Evolutionary conservation across 2,329 filamentous ascomycete genomes (phyloP).

Genomic region (Leptographium procerum): DNA sequence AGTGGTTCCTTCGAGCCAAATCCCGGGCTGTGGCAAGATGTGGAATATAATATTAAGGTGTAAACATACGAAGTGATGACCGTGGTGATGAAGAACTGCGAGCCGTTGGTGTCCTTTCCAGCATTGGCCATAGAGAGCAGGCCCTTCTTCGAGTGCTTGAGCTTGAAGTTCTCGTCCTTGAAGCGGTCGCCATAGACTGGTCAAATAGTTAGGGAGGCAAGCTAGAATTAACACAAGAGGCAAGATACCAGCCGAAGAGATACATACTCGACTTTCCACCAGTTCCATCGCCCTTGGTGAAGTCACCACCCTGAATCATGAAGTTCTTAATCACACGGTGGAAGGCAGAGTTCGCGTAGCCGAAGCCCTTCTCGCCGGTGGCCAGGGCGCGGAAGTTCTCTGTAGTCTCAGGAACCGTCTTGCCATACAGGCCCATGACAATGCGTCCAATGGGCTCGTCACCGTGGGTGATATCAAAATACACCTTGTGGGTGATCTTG

Average conservation of each 20-base stretch:
- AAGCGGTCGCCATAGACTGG: slow-evolving; percentile 77
- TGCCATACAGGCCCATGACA: slow-evolving; percentile 75
- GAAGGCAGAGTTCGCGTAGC: slow-evolving; percentile 72
- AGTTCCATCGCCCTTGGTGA: slow-evolving; percentile 71
- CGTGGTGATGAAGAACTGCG: slow-evolving; percentile 86
- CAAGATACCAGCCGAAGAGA: background rate
- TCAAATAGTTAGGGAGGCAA: background rate
- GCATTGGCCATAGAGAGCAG: slow-evolving; percentile 78
- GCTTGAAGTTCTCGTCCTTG: slow-evolving; percentile 88
- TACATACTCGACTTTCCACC: slow-evolving; percentile 72
- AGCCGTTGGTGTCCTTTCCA: slow-evolving; percentile 77
- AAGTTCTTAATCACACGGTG: slow-evolving; percentile 85
- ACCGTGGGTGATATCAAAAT: slow-evolving; percentile 72
- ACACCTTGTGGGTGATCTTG: slow-evolving; percentile 94
- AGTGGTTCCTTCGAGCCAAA: background rate
- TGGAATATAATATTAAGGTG: background rate
- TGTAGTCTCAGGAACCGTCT: slow-evolving; percentile 67
- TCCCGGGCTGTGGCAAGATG: background rate
- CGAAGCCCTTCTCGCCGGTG: slow-evolving; percentile 77
- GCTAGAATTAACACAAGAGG: background rate
- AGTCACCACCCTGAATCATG: slow-evolving; percentile 89
- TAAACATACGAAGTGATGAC: slow-evolving; percentile 56
- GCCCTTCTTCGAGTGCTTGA: slow-evolving; percentile 81
- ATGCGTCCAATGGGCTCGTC: slow-evolving; percentile 64
- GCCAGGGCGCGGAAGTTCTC: slow-evolving; percentile 71